Base-by-base conservation (phyloP, 306 rosid species). In the Sphenostylis stenocarpa region DNA sequence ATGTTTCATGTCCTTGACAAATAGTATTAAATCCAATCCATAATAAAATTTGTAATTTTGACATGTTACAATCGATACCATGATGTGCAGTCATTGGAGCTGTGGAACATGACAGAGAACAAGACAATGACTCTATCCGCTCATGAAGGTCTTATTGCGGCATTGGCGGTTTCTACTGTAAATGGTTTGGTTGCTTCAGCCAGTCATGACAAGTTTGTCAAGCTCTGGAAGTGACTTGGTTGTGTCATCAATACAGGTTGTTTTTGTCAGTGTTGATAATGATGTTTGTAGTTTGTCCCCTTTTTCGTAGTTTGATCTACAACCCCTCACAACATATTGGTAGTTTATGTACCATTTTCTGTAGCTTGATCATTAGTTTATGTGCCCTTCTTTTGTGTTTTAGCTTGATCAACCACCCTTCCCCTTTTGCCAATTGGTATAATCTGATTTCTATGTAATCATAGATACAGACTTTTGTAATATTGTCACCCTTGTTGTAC, bases 111-210 rank as follows among this genome's bases (percentile, higher is more conserved):
- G 90, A 49, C 78, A 0, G 98, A 92, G 84, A 88, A 89, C 87
- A 95, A 91, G 97, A 92, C 99, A 1, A 91, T 95, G 99, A 89
- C 96, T 8, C 83, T 92, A 4, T 62, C 97, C 2, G 99, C 97
- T 17, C 99, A 95, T 10, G 99, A 91, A 0, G 99, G 97, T 75
- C 88, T 95, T 57, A 87, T 95, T 49, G 91, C 97, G 2, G 85
- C 96, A 0, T 77, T 95, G 83, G 96, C 98, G 0, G 97, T 89
- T 41, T 95, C 99, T 17, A 84, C 91, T 3, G 87, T 78, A 38
- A 92, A 87, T 1, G 98, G 99, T 53, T 80, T 88, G 68, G 99
- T 95, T 68, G 97, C 97, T 77, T 95, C 99, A 2, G 99, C 97
- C 52, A 92, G 97, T 82, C 99, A 95, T 44, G 97, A 95, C 85